These are phyloP conservation scores for Eremochloa ophiuroides DNA, from an alignment of 176 grass and related monocot genomes.

Conservation along the genomic window DNA sequence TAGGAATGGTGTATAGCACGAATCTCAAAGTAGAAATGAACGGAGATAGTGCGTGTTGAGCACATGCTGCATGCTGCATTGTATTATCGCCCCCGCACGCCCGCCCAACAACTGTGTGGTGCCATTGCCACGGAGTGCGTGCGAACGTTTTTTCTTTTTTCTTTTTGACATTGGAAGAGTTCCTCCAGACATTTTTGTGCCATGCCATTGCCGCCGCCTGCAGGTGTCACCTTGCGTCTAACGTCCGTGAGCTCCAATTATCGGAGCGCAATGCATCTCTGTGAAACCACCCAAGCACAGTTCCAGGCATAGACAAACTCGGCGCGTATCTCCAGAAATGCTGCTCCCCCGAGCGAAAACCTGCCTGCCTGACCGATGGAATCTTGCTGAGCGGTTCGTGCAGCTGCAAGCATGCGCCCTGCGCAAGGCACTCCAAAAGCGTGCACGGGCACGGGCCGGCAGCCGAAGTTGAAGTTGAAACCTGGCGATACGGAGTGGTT, in stretches of 20 bases:
- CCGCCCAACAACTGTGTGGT: neutral
- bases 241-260: neutral
- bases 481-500: too few species aligned
- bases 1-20: too few species aligned
- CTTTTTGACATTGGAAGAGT: neutral
- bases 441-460: too few species aligned
- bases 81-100: neutral
- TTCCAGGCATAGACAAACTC: neutral
- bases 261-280: neutral
- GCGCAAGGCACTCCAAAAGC: too few species aligned
- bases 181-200: neutral
- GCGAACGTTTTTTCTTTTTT: neutral
- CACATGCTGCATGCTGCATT: too few species aligned
- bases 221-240: too few species aligned
- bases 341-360: constrained; percentile 30
- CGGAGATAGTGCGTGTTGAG: too few species aligned
- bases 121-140: too few species aligned
- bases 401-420: neutral
- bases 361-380: neutral
- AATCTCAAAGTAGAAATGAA: too few species aligned
- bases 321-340: constrained; percentile 28
- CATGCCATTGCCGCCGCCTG: neutral
- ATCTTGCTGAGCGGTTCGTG: neutral
- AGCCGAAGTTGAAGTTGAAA: too few species aligned
- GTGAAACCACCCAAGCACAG: neutral